Evolutionary conservation across 345 rosid genomes (phyloP).

Genomic region (Balakata baccata): DNA sequence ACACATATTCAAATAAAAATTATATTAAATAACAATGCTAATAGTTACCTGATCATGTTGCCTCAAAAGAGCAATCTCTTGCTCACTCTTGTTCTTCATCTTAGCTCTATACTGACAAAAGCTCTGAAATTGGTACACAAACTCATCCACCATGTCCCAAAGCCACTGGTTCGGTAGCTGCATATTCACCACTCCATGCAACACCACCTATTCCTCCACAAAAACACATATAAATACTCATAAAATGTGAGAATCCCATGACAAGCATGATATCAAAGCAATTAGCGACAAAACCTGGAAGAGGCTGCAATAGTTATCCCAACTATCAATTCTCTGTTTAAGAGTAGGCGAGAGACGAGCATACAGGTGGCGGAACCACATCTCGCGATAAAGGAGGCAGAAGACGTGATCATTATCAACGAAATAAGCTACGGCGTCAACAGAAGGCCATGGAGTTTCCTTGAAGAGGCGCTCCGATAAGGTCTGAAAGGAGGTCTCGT

Average conservation of each 20-base stretch:
- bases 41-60: conserved; percentile 65
- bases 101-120: conserved; percentile 95
- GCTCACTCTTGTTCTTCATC: conserved; percentile 89
- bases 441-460: conserved; percentile 96
- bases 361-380: conserved; percentile 96
- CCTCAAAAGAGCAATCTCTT: conserved; percentile 73
- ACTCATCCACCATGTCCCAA: conserved; percentile 99
- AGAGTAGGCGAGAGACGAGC: conserved; percentile 88
- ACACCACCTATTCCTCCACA: conserved; percentile 45
- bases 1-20: neutral
- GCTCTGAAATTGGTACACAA: conserved; percentile 95
- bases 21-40: neutral
- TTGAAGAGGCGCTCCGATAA: conserved; percentile 84
- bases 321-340: conserved; percentile 92
- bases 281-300: conserved; percentile 47
- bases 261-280: neutral
- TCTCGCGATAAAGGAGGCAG: conserved; percentile 92
- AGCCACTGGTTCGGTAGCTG: conserved; percentile 97
- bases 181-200: conserved; percentile 96
- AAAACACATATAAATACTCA: neutral
- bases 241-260: neutral
- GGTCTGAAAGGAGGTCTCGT: conserved; percentile 91
- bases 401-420: conserved; percentile 96
- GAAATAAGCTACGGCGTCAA: conserved; percentile 74
- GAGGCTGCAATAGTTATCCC: conserved; percentile 91